These are phyloP conservation scores for Mycena capillaripes DNA, from an alignment of 768 basidiomycete species.

Conservation along the genomic window DNA sequence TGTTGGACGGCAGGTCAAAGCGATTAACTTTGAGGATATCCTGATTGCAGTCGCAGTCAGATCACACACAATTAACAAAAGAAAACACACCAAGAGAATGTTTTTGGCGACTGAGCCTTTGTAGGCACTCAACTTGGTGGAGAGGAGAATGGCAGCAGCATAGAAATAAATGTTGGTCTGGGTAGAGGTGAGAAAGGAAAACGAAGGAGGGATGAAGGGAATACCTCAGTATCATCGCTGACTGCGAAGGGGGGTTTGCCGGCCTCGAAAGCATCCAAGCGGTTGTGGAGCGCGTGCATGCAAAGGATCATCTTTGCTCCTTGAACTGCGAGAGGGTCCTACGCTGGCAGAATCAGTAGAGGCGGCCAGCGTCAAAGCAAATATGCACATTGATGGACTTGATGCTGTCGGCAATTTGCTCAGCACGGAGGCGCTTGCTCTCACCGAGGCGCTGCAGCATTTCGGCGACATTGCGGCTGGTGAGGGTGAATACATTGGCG, in stretches of 20 bases:
- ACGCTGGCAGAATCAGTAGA: too few species aligned
- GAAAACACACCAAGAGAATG: too few species aligned
- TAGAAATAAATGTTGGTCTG: slow-evolving; percentile 15
- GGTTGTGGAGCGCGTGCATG: neutral
- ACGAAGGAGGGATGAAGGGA: neutral
- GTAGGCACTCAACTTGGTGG: slow-evolving; percentile 2
- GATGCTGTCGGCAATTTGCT: too few species aligned
- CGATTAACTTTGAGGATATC: slow-evolving; percentile 1
- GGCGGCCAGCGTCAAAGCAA: too few species aligned
- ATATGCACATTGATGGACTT: too few species aligned
- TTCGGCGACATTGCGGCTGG: too few species aligned
- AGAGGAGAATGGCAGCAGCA: slow-evolving; percentile 11
- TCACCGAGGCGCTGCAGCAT: too few species aligned
- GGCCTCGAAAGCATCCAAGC: neutral
- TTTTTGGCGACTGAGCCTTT: slow-evolving; percentile 1
- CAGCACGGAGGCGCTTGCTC: too few species aligned
- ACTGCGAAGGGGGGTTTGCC: neutral
- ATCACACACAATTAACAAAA: neutral
- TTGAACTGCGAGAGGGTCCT: neutral
- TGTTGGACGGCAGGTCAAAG: too few species aligned
- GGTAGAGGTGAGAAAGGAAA: neutral
- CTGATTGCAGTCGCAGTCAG: neutral
- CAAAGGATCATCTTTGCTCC: neutral
- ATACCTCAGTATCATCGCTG: neutral
- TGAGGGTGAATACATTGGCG: too few species aligned